A percentile compares a stretch with the other conserved stretches of the same genome.
These are phyloP conservation scores for Backusella macrospora DNA, from an alignment of 192 early-diverging fungal species.

Conservation along the genomic window DNA sequence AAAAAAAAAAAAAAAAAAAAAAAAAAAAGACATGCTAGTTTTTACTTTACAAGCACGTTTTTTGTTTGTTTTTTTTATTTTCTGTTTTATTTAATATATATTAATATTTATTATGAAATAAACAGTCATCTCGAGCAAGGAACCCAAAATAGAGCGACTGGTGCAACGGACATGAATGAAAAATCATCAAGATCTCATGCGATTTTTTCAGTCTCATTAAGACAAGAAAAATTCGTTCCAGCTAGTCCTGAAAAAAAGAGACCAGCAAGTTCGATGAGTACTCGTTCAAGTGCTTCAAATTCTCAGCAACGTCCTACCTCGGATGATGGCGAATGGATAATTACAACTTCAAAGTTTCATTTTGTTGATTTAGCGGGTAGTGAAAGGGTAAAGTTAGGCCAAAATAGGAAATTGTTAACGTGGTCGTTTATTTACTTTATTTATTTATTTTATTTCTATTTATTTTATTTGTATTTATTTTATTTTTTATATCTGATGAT, in stretches of 20 bases:
- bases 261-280: constrained; percentile 20
- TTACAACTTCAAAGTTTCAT: constrained; percentile 76
- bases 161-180: constrained; percentile 96
- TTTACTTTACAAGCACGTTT: constrained; percentile 1
- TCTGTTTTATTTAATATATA: constrained; percentile 3
- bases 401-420: constrained; percentile 1
- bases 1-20: no score
- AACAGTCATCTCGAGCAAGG: constrained; percentile 61
- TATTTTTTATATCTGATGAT: background rate
- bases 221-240: constrained; percentile 66
- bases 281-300: constrained; percentile 4
- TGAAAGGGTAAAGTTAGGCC: constrained; percentile 62
- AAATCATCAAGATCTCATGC: constrained; percentile 95
- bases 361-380: constrained; percentile 99
- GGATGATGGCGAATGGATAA: constrained; percentile 33
- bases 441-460: constrained; percentile 16
- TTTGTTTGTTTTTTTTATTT: background rate
- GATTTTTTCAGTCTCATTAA: constrained; percentile 90
- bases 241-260: constrained; percentile 24
- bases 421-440: constrained; percentile 15
- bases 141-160: constrained; percentile 67
- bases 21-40: background rate
- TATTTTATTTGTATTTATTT: background rate
- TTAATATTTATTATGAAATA: background rate
- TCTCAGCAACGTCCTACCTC: constrained; percentile 9